These are phyloP conservation scores for Suillus variegatus DNA, from an alignment of 768 basidiomycete species.

Conservation along the genomic window DNA sequence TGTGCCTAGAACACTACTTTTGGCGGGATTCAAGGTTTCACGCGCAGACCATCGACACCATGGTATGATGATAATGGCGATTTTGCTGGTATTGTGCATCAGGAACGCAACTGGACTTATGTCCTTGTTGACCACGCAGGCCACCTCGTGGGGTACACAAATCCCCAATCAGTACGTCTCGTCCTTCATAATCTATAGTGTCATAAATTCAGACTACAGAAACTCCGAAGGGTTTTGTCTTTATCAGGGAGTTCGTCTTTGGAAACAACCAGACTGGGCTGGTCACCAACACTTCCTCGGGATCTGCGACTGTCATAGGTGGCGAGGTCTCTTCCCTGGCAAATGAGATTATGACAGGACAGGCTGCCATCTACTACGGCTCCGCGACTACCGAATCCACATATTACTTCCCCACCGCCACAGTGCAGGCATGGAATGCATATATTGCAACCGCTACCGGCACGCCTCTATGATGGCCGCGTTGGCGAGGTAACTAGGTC, in stretches of 20 bases:
- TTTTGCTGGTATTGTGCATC: slow-evolving; percentile 70
- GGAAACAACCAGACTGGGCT: slow-evolving; percentile 62
- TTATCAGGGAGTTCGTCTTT: slow-evolving; percentile 67
- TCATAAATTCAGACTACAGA: neutral
- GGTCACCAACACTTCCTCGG: slow-evolving; percentile 36
- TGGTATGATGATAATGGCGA: slow-evolving; percentile 63
- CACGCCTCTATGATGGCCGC: neutral
- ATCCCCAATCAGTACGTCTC: slow-evolving; percentile 47
- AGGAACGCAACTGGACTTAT: slow-evolving; percentile 65
- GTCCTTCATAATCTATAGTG: slow-evolving; percentile 4
- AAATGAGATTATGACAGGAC: slow-evolving; percentile 51
- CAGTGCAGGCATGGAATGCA: slow-evolving; percentile 55
- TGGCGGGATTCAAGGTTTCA: slow-evolving; percentile 76
- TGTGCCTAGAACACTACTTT: slow-evolving; percentile 69
- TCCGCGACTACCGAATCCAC: slow-evolving; percentile 50
- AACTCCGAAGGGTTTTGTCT: slow-evolving; percentile 51
- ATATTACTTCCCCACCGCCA: slow-evolving; percentile 55
- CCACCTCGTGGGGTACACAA: slow-evolving; percentile 39
- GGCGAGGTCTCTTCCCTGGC: slow-evolving; percentile 52
- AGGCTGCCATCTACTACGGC: slow-evolving; percentile 58
- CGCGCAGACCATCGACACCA: slow-evolving; percentile 63
- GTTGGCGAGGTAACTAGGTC: neutral
- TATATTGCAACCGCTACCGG: slow-evolving; percentile 46
- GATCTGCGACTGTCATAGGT: slow-evolving; percentile 38
- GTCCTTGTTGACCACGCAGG: slow-evolving; percentile 39